phyloP scores from a whole-genome alignment of 1,284 basidiomycete genomes.

The Tetrapyrgos nigripes region DNA sequence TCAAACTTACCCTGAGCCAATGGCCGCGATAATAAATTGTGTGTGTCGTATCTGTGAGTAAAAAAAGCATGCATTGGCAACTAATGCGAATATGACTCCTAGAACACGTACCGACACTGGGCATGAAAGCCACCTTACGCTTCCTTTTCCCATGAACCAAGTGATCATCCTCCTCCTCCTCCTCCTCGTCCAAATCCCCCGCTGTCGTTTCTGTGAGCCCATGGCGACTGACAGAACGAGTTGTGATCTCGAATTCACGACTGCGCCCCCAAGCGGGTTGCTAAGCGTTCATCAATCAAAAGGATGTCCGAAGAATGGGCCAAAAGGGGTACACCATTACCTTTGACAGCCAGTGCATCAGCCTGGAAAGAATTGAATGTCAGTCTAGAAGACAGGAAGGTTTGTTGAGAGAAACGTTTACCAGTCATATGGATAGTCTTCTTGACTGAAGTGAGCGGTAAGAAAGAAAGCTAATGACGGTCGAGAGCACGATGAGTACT shows the following conservation, averaged over 20 bases:
- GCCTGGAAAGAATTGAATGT: slow-evolving; percentile 50
- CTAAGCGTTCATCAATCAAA: slow-evolving; percentile 41
- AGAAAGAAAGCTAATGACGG: slow-evolving; percentile 78
- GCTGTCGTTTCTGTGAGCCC: slow-evolving; percentile 69
- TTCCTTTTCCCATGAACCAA: slow-evolving; percentile 72
- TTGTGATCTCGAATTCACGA: slow-evolving; percentile 87
- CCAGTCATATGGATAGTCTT: slow-evolving; percentile 87
- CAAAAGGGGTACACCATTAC: slow-evolving; percentile 36
- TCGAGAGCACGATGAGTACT: neutral
- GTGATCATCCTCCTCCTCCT: slow-evolving; percentile 57
- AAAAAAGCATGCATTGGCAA: slow-evolving; percentile 18
- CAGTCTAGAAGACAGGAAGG: slow-evolving; percentile 10
- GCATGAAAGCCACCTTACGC: slow-evolving; percentile 79
- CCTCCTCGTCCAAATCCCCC: slow-evolving; percentile 81
- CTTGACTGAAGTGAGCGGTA: slow-evolving; percentile 84
- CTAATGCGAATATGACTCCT: slow-evolving; percentile 20
- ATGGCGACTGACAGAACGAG: slow-evolving; percentile 67
- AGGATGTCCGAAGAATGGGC: neutral
- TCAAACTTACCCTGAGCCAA: slow-evolving; percentile 73
- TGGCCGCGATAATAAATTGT: slow-evolving; percentile 76
- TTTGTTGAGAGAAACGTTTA: slow-evolving; percentile 31
- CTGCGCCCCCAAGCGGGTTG: slow-evolving; percentile 87
- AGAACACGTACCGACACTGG: slow-evolving; percentile 67
- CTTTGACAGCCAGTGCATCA: slow-evolving; percentile 88
- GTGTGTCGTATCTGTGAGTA: slow-evolving; percentile 75